A percentile compares a stretch with the other conserved stretches of the same genome.
Conservation (phyloP, 345 rosid genomes). For the Eucalyptus erythrocorys region DNA sequence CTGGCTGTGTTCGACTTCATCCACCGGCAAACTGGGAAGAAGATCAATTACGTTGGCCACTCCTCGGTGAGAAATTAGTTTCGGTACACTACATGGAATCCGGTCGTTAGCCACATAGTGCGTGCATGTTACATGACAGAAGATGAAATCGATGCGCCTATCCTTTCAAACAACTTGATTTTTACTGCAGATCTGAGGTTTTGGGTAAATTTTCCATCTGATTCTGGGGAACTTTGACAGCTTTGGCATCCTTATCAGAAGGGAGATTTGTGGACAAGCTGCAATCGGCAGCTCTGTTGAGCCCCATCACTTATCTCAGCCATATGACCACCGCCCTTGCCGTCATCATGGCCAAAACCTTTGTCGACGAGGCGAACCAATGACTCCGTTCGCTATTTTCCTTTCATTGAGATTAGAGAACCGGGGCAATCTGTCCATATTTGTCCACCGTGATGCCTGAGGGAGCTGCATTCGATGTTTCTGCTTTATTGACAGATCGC, state of each 20-base stretch:
- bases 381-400: background rate
- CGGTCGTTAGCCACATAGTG: background rate
- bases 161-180: background rate
- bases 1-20: constrained; percentile 63
- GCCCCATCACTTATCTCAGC: constrained; percentile 86
- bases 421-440: background rate
- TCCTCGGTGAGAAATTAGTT: constrained; percentile 41
- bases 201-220: background rate
- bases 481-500: constrained; percentile 28
- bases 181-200: background rate
- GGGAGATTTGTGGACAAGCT: constrained; percentile 45
- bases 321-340: constrained; percentile 69
- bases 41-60: constrained; percentile 76
- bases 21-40: constrained; percentile 41
- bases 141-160: background rate
- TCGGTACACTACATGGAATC: background rate
- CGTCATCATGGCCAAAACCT: constrained; percentile 44
- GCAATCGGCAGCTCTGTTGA: constrained; percentile 61
- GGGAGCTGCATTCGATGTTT: background rate
- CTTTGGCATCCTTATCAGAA: constrained; percentile 66
- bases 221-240: constrained; percentile 69
- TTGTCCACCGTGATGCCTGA: background rate
- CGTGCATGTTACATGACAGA: background rate
- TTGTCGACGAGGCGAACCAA: constrained; percentile 56
- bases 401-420: background rate